Evolutionary conservation across 768 basidiomycete species (phyloP).

Genomic region (Hemileccinum rubropunctum): DNA sequence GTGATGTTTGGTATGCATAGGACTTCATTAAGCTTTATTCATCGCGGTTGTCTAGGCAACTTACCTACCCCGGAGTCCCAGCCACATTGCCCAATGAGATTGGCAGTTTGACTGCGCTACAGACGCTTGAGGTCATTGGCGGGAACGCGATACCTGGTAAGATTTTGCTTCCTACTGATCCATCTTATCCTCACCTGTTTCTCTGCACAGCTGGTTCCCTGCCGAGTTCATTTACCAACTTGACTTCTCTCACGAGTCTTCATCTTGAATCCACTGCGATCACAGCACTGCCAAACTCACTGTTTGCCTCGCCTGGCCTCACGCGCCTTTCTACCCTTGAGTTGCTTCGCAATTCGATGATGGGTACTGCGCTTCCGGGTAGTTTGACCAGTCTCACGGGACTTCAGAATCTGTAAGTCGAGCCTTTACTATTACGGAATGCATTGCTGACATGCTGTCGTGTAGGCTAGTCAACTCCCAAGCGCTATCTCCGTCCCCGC

Average conservation of each 20-base stretch:
- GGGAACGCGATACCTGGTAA: conserved; percentile 42
- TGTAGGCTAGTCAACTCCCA: conserved; percentile 39
- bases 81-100: conserved; percentile 41
- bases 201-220: conserved; percentile 38
- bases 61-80: conserved; percentile 49
- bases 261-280: conserved; percentile 42
- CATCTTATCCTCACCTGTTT: not conserved
- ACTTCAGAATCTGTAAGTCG: conserved; percentile 38
- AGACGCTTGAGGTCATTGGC: conserved; percentile 39
- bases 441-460: conserved; percentile 1
- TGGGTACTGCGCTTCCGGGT: conserved; percentile 38
- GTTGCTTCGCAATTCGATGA: conserved; percentile 39
- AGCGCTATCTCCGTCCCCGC: conserved; percentile 29
- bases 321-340: conserved; percentile 34
- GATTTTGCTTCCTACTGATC: conserved; percentile 6
- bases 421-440: not conserved
- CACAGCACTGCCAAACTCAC: conserved; percentile 31
- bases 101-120: conserved; percentile 37
- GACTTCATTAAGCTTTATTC: not conserved
- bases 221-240: conserved; percentile 36
- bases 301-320: conserved; percentile 34
- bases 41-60: conserved; percentile 23
- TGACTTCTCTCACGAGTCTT: conserved; percentile 38
- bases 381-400: conserved; percentile 30
- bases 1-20: conserved; percentile 13